Conservation (phyloP, 2,329 filamentous ascomycete species). For the Xylariaceae sp. region DNA sequence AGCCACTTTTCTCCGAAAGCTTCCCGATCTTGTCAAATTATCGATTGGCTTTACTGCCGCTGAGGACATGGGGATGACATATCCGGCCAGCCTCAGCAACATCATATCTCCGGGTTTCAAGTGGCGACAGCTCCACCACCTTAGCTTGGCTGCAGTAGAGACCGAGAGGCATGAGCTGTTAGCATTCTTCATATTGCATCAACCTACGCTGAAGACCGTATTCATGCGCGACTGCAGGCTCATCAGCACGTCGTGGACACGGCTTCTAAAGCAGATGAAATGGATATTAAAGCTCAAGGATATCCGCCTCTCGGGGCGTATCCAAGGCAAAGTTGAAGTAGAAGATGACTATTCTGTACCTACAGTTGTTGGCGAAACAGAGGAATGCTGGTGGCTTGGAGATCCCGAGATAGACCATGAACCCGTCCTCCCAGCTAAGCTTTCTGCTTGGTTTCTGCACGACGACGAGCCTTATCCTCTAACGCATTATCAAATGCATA, state of each 20-base stretch:
- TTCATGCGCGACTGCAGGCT: not conserved
- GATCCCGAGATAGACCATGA: no score
- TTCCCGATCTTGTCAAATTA: conserved; percentile 1
- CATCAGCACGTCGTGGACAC: conserved; percentile 1
- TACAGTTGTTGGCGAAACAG: no score
- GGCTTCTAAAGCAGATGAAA: conserved; percentile 1
- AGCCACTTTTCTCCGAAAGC: not conserved
- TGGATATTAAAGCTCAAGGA: not conserved
- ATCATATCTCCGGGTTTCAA: not conserved
- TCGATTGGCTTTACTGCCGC: not conserved
- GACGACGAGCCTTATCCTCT: no score
- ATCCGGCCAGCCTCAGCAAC: not conserved
- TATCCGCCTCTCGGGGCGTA: not conserved
- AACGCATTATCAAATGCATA: no score
- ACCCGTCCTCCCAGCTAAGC: no score
- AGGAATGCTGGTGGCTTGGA: no score
- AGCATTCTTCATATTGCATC: conserved; percentile 1
- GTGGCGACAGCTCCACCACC: conserved; percentile 2
- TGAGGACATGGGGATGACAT: not conserved
- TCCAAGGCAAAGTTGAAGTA: no score
- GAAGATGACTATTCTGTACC: no score
- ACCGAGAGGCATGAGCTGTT: conserved; percentile 8
- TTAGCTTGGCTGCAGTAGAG: not conserved
- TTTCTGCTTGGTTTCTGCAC: no score
- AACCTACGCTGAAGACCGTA: not conserved